A percentile compares a stretch with the other conserved stretches of the same genome.
Conservation (phyloP, 73 alveolate genomes). For the Paramecium primaurelia region DNA sequence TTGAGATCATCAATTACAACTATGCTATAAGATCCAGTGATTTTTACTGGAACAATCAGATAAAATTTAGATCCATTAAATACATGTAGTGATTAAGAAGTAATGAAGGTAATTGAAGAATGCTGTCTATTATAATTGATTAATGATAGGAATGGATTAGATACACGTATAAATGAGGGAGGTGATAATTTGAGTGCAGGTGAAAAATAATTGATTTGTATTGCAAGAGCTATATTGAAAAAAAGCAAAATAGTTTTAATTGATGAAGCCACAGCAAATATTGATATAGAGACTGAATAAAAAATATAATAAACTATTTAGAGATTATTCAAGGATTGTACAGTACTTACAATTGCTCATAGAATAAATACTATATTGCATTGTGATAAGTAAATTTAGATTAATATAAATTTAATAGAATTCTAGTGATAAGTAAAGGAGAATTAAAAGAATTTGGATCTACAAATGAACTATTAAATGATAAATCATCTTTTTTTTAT, state of each 20-base stretch:
- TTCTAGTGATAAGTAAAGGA: constrained; percentile 50
- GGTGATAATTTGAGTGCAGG: constrained; percentile 95
- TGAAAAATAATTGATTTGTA: constrained; percentile 89
- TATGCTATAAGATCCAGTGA: constrained; percentile 90
- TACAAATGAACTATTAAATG: not conserved
- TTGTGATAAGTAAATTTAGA: constrained; percentile 58
- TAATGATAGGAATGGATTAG: constrained; percentile 74
- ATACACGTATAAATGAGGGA: constrained; percentile 76
- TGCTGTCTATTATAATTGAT: constrained; percentile 79
- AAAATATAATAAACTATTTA: constrained; percentile 67
- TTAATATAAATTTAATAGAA: not conserved
- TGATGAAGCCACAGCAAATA: constrained; percentile 77
- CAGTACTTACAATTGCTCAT: constrained; percentile 83
- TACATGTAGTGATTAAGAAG: constrained; percentile 66
- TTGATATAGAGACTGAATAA: constrained; percentile 72
- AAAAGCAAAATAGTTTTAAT: constrained; percentile 62
- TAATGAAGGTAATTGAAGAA: constrained; percentile 67
- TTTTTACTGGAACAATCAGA: constrained; percentile 87
- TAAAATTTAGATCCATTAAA: constrained; percentile 90
- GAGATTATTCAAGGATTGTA: constrained; percentile 66
- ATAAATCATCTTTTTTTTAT: not conserved
- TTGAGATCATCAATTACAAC: constrained; percentile 82
- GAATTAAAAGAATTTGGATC: constrained; percentile 20
- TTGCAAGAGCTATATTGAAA: constrained; percentile 79
- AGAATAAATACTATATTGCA: constrained; percentile 63